Conservation (phyloP, 768 basidiomycete species). For the Clitopilus passeckerianus region DNA sequence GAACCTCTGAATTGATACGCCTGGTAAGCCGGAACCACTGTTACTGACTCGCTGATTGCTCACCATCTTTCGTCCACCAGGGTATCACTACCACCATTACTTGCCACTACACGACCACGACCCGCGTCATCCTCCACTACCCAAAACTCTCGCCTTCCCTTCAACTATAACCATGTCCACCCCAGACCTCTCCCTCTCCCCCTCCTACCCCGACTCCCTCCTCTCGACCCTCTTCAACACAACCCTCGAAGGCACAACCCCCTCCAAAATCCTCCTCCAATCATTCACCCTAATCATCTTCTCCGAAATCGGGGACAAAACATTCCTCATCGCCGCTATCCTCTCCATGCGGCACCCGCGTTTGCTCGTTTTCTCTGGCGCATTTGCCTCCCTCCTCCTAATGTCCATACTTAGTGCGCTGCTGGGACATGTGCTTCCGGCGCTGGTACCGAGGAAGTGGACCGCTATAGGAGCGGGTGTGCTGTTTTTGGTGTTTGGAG, state of each 20-base stretch:
- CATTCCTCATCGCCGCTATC: slow-evolving; percentile 80
- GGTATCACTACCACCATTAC: too few species aligned
- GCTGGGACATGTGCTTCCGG: slow-evolving; percentile 87
- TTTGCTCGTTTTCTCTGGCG: slow-evolving; percentile 80
- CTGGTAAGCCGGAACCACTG: too few species aligned
- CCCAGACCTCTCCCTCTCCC: too few species aligned
- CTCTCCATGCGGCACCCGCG: slow-evolving; percentile 92
- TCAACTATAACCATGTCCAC: too few species aligned
- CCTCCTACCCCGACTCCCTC: neutral
- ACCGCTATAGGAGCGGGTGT: slow-evolving; percentile 71
- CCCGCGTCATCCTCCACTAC: too few species aligned
- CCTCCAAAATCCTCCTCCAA: slow-evolving; percentile 50
- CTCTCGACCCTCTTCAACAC: neutral
- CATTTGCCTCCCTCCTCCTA: slow-evolving; percentile 79
- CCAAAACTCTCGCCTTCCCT: too few species aligned
- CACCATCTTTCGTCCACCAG: too few species aligned
- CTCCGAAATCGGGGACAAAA: slow-evolving; percentile 96
- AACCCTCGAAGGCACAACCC: neutral
- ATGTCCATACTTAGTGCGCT: slow-evolving; percentile 94
- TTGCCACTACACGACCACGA: too few species aligned
- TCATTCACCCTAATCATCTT: slow-evolving; percentile 89
- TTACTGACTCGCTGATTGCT: too few species aligned
- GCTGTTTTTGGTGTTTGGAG: slow-evolving; percentile 88
- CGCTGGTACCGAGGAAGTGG: slow-evolving; percentile 70
- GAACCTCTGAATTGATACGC: too few species aligned